These are phyloP conservation scores for Calonectria multiphialidica DNA, from an alignment of 2,329 filamentous ascomycete genomes.

Conservation along the genomic window DNA sequence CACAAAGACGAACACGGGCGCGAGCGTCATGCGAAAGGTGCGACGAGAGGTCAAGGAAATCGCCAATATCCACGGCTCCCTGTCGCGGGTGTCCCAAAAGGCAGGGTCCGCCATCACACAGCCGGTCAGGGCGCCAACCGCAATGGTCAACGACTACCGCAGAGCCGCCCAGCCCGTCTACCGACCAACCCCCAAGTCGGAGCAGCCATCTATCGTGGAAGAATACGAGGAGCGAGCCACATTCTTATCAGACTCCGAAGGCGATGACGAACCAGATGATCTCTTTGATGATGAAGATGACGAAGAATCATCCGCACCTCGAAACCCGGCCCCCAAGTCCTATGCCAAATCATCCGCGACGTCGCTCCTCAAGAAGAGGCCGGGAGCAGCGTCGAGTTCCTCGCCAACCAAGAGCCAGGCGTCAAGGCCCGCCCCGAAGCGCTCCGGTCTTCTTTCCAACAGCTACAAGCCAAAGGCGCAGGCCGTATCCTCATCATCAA, in stretches of 20 bases:
- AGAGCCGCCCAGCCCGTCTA: constrained; percentile 55
- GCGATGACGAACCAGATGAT: constrained; percentile 40
- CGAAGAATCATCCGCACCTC: constrained; percentile 20
- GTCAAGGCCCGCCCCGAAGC: constrained; percentile 25
- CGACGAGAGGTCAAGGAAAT: constrained; percentile 69
- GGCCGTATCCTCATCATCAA: constrained; percentile 9
- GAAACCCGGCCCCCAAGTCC: constrained; percentile 23
- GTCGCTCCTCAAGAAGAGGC: constrained; percentile 38
- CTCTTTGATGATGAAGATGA: constrained; percentile 48
- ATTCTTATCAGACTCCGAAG: constrained; percentile 56
- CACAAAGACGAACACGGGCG: constrained; percentile 63
- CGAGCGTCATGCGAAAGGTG: constrained; percentile 68
- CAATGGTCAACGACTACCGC: constrained; percentile 66
- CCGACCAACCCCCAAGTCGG: constrained; percentile 38
- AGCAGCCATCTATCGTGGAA: constrained; percentile 37
- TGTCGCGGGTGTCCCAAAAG: constrained; percentile 52
- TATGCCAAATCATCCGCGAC: constrained; percentile 25
- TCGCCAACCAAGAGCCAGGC: constrained; percentile 14
- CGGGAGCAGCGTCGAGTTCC: constrained; percentile 12
- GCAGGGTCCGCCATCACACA: constrained; percentile 49
- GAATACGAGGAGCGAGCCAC: constrained; percentile 52
- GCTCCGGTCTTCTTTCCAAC: constrained; percentile 44
- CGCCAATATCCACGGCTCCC: constrained; percentile 58
- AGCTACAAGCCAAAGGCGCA: constrained; percentile 41
- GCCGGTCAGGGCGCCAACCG: constrained; percentile 62